These are phyloP conservation scores for Aeschynomene evenia DNA, from an alignment of 306 rosid species.

Conservation along the genomic window DNA sequence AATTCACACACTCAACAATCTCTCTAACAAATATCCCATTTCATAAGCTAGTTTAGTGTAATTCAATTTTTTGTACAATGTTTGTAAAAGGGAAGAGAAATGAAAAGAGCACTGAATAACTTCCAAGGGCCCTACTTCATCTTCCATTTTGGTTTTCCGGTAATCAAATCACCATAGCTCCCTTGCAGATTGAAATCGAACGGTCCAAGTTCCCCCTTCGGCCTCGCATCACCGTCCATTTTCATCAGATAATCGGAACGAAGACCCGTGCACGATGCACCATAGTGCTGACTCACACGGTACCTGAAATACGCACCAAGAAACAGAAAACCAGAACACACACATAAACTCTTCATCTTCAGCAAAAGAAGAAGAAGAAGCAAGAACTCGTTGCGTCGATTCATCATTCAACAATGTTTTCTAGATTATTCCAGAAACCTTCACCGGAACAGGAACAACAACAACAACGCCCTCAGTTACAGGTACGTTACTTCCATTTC, in stretches of 20 bases:
- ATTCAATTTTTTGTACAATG: no score
- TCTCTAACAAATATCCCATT: no score
- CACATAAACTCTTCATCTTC: slow-evolving; percentile 6
- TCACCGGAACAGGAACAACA: slow-evolving; percentile 16
- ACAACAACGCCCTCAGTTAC: slow-evolving; percentile 36
- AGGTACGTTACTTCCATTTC: slow-evolving; percentile 43
- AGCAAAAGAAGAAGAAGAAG: slow-evolving; percentile 23
- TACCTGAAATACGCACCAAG: slow-evolving; percentile 31
- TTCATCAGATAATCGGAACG: not conserved
- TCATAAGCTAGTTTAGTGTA: no score
- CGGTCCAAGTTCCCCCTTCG: slow-evolving; percentile 20
- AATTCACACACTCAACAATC: no score
- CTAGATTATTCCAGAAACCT: slow-evolving; percentile 54
- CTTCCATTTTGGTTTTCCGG: not conserved
- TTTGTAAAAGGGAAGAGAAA: not conserved
- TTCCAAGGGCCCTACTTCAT: not conserved
- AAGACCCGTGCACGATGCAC: slow-evolving; percentile 22
- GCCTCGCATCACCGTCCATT: slow-evolving; percentile 38
- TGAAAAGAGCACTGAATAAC: not conserved
- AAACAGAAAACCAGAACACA: slow-evolving; percentile 29
- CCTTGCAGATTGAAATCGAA: slow-evolving; percentile 5
- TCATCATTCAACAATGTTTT: slow-evolving; percentile 51
- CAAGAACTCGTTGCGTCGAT: slow-evolving; percentile 24
- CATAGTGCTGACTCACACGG: slow-evolving; percentile 34
- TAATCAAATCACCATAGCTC: not conserved